Evolutionary conservation across 768 basidiomycete species (phyloP), one percentile per base, ranked within the genome.

Genomic region (Phlegmacium glaucopus): DNA sequence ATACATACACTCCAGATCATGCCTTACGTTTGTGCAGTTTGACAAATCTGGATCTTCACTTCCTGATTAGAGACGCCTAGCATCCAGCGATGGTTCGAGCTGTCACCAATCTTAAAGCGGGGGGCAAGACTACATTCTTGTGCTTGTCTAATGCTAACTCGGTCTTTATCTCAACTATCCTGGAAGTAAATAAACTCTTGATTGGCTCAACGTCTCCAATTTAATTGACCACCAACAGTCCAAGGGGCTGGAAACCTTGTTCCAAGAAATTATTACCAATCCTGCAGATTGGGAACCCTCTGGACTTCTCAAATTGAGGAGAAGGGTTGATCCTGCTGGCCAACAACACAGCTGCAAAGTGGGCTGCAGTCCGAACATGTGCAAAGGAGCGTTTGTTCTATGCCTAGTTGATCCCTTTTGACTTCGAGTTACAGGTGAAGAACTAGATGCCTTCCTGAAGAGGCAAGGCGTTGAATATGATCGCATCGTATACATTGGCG

Each of bases 331-430:
- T 49, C 89, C 90, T 9, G 55, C 69, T 16, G 89, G 81, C 1
- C 83, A 83, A 1, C 92, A 92, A 49, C 96, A 98, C 64, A 62
- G 60, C 6, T 99, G 96, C 68, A 72, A 71, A 37, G 77, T 95
- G 43, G 95, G 95, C 6, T 99, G 96, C 72, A 84, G 85, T 47
- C 80, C 85, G 11, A 98, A 99, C 73, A 96, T 99, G 94, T 99
- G 96, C 76, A 99, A 99, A 74, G 92, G 91, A 84, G 15, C 35
- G 63, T 55, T 45, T 16, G n/a, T 13, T 13, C 15, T 18, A 22
- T 25, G 27, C 25, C 18, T 8, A 26, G 26, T 39, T 5, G 9
- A 39, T 28, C 36, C 11, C 12, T 13, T 34, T 45, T n/a, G 25
- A 43, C 32, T 34, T 43, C 32, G 34, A 47, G 16, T 27, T 27